phyloP scores from a whole-genome alignment of 768 basidiomycete genomes.

The Naganishia friedmannii region DNA sequence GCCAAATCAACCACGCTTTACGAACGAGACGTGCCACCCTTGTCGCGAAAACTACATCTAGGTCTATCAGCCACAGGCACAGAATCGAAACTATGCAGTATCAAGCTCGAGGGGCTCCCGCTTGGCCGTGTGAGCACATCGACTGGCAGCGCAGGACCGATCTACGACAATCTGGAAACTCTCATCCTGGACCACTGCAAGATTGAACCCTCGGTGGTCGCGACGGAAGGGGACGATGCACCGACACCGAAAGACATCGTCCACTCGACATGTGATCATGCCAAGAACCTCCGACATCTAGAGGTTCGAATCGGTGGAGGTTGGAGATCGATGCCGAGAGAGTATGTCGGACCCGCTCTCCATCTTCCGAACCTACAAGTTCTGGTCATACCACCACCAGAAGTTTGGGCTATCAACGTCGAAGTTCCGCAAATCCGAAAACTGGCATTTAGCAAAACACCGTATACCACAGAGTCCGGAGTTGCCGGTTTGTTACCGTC shows the following conservation, averaged over 20 bases:
- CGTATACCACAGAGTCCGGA: no score
- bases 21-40: no score
- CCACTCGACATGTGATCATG: neutral
- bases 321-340: neutral
- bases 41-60: neutral
- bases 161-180: neutral
- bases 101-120: neutral
- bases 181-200: slow-evolving; percentile 2
- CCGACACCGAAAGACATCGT: neutral
- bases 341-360: neutral
- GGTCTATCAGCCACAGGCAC: neutral
- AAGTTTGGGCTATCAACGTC: neutral
- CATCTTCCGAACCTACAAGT: neutral
- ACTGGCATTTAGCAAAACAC: neutral
- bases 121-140: neutral
- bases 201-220: neutral
- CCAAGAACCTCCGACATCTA: slow-evolving; percentile 4
- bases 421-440: neutral
- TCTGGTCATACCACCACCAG: slow-evolving; percentile 10
- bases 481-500: neutral
- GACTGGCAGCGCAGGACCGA: neutral
- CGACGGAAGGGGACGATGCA: neutral
- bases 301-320: neutral
- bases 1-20: neutral
- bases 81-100: neutral